phyloP scores from a whole-genome alignment of 495 filamentous ascomycete genomes.

The Ramalina intermedia region DNA sequence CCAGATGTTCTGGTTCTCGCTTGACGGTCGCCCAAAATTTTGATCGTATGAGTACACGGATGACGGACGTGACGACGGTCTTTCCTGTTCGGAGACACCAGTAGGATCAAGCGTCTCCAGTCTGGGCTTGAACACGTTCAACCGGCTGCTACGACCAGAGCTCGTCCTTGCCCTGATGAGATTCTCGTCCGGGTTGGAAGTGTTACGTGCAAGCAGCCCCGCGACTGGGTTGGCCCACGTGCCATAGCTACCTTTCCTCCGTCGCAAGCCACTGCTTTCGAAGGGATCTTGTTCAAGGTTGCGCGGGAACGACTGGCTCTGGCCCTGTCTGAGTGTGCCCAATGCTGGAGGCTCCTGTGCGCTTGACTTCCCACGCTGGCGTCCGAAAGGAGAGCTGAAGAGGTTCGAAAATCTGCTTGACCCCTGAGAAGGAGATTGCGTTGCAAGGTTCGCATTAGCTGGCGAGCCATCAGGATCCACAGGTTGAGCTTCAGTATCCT shows the following conservation, averaged over 20 bases:
- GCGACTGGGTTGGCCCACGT: slow-evolving; percentile 45
- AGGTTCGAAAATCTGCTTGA: slow-evolving; percentile 41
- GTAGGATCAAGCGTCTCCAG: slow-evolving; percentile 44
- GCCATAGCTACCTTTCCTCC: slow-evolving; percentile 51
- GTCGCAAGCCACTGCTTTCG: slow-evolving; percentile 51
- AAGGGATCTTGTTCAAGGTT: slow-evolving; percentile 44
- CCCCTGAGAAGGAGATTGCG: slow-evolving; percentile 19
- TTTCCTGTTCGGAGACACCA: slow-evolving; percentile 38
- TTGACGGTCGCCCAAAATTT: slow-evolving; percentile 59
- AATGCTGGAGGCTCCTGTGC: slow-evolving; percentile 55
- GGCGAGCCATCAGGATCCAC: slow-evolving; percentile 20
- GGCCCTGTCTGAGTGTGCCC: slow-evolving; percentile 57
- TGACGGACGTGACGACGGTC: slow-evolving; percentile 58
- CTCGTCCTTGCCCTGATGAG: slow-evolving; percentile 30
- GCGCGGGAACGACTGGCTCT: slow-evolving; percentile 74
- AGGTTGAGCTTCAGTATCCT: slow-evolving; percentile 20
- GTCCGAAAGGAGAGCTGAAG: slow-evolving; percentile 46
- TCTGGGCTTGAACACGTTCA: slow-evolving; percentile 48
- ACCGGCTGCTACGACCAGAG: slow-evolving; percentile 31
- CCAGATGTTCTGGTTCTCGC: slow-evolving; percentile 54
- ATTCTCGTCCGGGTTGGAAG: slow-evolving; percentile 21
- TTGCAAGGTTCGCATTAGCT: slow-evolving; percentile 11
- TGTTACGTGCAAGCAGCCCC: slow-evolving; percentile 34
- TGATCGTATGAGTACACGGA: slow-evolving; percentile 69
- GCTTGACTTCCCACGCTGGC: slow-evolving; percentile 54